A percentile compares a stretch with the other conserved stretches of the same genome.
phyloP scores from a whole-genome alignment of 352 stramenopile species.

The Lagenidium giganteum region DNA sequence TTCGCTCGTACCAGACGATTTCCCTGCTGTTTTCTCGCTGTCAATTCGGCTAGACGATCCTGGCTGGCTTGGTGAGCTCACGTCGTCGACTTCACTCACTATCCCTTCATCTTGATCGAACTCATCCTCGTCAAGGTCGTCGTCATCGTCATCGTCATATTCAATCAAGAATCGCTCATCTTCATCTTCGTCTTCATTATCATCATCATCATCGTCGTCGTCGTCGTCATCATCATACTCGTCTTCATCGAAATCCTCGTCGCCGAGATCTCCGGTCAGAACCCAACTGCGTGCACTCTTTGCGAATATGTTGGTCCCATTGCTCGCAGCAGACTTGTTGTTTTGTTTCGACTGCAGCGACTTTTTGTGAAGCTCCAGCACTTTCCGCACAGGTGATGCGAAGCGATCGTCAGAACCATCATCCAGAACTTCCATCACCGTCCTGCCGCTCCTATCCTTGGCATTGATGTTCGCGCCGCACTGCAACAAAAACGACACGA shows the following conservation, averaged over 20 bases:
- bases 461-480: constrained; percentile 58
- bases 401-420: not conserved
- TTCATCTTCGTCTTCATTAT: constrained; percentile 17
- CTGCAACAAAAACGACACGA: constrained; percentile 71
- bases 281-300: not conserved
- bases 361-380: constrained; percentile 48
- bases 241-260: constrained; percentile 45
- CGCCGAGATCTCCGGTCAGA: too few relatives aligned
- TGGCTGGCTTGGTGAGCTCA: too few relatives aligned
- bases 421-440: constrained; percentile 40
- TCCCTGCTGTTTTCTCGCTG: not conserved
- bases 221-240: constrained; percentile 49
- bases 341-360: too few relatives aligned
- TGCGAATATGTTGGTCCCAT: too few relatives aligned
- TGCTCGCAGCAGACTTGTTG: too few relatives aligned
- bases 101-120: constrained; percentile 24
- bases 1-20: constrained; percentile 7
- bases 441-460: constrained; percentile 44
- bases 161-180: too few relatives aligned
- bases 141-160: constrained; percentile 21
- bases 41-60: too few relatives aligned
- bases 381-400: constrained; percentile 40
- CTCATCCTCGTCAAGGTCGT: constrained; percentile 1
- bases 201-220: constrained; percentile 50
- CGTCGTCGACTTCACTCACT: constrained; percentile 29